A percentile compares a stretch with the other conserved stretches of the same genome.
phyloP scores from a whole-genome alignment of 345 rosid genomes.

The Sisymbrium irio region DNA sequence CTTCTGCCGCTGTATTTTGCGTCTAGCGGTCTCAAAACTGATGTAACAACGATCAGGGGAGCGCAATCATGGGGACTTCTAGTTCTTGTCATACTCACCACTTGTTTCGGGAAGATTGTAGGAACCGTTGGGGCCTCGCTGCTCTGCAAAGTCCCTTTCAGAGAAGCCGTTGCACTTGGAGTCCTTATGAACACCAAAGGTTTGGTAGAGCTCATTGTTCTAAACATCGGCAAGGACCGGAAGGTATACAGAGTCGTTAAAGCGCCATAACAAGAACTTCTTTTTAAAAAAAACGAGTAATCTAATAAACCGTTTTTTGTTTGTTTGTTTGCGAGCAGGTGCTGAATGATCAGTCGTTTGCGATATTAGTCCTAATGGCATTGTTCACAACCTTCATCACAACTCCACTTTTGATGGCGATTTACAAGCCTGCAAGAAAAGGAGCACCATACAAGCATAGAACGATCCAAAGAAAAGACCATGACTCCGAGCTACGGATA shows the following conservation, averaged over 20 bases:
- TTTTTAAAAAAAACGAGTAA: neutral
- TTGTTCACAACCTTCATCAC: conserved; percentile 70
- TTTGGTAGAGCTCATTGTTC: conserved; percentile 79
- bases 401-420: conserved; percentile 50
- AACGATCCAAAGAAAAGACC: conserved; percentile 51
- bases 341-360: conserved; percentile 60
- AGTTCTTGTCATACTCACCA: conserved; percentile 44
- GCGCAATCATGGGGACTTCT: conserved; percentile 48
- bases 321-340: conserved; percentile 35
- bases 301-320: neutral
- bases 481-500: conserved; percentile 51
- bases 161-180: conserved; percentile 55
- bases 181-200: conserved; percentile 69
- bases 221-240: conserved; percentile 58
- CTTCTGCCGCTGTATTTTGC: conserved; percentile 57
- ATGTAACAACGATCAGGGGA: conserved; percentile 48
- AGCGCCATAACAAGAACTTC: neutral
- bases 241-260: conserved; percentile 34
- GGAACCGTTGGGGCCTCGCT: conserved; percentile 48
- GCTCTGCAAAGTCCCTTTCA: conserved; percentile 44
- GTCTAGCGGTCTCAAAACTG: conserved; percentile 55
- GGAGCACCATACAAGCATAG: conserved; percentile 51
- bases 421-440: conserved; percentile 60
- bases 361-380: conserved; percentile 62
- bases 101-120: conserved; percentile 52